Evolutionary conservation across 2,329 filamentous ascomycete genomes (phyloP), one percentile per base, ranked within the genome.

Genomic region (Fusarium continuum): DNA sequence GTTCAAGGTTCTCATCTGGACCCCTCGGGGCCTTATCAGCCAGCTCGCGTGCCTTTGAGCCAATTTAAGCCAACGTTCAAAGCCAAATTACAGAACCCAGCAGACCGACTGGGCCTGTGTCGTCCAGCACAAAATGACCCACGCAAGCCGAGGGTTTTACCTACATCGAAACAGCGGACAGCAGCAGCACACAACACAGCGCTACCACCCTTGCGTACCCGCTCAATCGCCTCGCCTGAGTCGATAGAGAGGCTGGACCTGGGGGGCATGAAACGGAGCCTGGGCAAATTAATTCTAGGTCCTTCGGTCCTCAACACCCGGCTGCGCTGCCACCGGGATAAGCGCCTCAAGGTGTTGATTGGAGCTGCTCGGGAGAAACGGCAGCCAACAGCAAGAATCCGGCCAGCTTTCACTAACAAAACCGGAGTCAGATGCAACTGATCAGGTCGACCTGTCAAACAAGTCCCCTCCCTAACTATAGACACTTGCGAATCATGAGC

Each of bases 231-330:
- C 48, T 67, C 51, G 55, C 56, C 58, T 65, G 57, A 62, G 55
- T 59, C 50, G 40, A 58, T 43, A 35, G 40, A 59, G 39, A 54
- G 47, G 34, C 35, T 58, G 29, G 51, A 55, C 43, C 34, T 38
- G 29, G 17, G n/a, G 20, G 26, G 55, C 54, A 59, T 53, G 46
- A 59, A 52, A 68, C 44, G 64, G 67, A 62, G 54, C 53, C 23
- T 58, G 51, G 48, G 57, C 50, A 66, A 61, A 61, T 70, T 69
- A 70, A 70, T 56, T 60, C 66, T 61, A 66, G 65, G 52, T 51
- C 50, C 23, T 26, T 22, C 20, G 25, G 25, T 58, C 32, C 43
- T 43, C 29, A 26, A 38, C 23, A 28, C 28, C 23, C 41, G 20
- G 36, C 23, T 57, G 31, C 20, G 29, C 25, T 52, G 20, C n/a